Conservation (phyloP, 257 asterid species). For the Euphrasia confusa region DNA sequence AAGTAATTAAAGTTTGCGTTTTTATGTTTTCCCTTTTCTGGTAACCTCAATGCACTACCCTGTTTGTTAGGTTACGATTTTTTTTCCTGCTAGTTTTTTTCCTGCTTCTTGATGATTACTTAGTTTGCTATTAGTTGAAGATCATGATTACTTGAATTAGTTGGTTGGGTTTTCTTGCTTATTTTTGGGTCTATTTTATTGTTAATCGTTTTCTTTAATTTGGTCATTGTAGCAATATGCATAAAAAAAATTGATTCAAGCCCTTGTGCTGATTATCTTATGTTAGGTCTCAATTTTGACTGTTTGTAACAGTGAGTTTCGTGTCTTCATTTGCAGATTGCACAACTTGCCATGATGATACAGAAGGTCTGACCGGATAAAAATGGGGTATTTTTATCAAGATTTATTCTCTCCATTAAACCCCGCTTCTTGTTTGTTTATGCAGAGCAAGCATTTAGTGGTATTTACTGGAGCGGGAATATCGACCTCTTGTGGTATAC, state of each 20-base stretch:
- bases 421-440: conserved; percentile 26
- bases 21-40: neutral
- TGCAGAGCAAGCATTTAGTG: conserved; percentile 96
- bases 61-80: conserved; percentile 6
- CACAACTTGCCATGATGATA: conserved; percentile 61
- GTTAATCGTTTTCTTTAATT: neutral
- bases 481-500: conserved; percentile 97
- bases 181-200: conserved; percentile 6
- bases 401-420: conserved; percentile 26
- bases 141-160: conserved; percentile 25
- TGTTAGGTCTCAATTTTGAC: conserved; percentile 19
- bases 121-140: conserved; percentile 10
- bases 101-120: conserved; percentile 7
- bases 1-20: conserved; percentile 34
- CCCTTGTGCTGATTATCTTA: conserved; percentile 1
- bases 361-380: conserved; percentile 53
- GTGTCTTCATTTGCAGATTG: conserved; percentile 53
- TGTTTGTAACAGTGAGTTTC: neutral
- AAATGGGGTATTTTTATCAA: conserved; percentile 19
- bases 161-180: conserved; percentile 21
- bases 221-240: neutral
- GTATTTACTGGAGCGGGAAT: conserved; percentile 98
- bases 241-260: neutral
- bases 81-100: neutral
- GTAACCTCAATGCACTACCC: neutral